Conservation (phyloP, 192 early-diverging fungal genomes). For the Backusella liffmaniae region DNA sequence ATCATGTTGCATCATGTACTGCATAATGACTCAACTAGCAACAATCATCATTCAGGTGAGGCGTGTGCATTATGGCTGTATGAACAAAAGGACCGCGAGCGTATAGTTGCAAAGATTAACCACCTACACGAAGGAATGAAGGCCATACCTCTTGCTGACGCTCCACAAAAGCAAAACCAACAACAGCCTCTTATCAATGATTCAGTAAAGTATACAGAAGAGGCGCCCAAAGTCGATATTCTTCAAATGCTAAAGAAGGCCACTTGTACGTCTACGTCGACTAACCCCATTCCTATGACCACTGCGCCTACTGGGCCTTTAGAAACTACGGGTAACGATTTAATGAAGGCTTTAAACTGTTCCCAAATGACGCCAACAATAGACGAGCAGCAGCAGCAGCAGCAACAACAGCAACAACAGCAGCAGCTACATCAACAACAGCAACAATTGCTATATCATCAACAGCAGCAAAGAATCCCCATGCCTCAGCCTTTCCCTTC, state of each 20-base stretch:
- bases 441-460: constrained; percentile 9
- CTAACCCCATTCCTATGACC: not conserved
- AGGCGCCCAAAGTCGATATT: constrained; percentile 2
- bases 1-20: not conserved
- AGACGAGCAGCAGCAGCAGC: not conserved
- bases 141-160: not conserved
- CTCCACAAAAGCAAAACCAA: not conserved
- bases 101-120: constrained; percentile 49
- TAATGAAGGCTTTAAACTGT: not conserved
- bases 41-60: constrained; percentile 39
- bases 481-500: not conserved
- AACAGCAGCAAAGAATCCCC: not conserved
- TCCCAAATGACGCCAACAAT: not conserved
- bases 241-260: constrained; percentile 28
- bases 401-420: not conserved
- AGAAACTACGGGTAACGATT: not conserved
- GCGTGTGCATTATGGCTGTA: constrained; percentile 80
- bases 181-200: not conserved
- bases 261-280: not conserved
- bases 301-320: not conserved
- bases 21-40: not conserved
- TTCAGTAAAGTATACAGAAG: not conserved
- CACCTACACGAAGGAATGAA: constrained; percentile 18
- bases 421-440: not conserved
- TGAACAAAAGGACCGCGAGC: constrained; percentile 64